These are phyloP conservation scores for Lactifluus hygrophoroides DNA, from an alignment of 768 basidiomycete species.

Conservation along the genomic window DNA sequence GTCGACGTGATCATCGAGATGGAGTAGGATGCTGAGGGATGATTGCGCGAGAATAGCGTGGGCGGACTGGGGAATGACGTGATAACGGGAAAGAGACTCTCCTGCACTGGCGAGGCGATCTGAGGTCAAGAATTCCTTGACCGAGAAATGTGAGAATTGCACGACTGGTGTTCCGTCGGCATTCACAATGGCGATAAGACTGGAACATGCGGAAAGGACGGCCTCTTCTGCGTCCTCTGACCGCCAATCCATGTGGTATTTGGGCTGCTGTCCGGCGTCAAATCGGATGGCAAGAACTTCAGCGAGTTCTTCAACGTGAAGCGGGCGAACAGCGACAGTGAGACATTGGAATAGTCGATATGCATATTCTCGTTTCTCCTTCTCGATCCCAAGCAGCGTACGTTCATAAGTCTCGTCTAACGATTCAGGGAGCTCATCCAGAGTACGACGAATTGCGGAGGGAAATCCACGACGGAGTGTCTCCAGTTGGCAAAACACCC, in stretches of 20 bases:
- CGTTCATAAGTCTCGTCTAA: not conserved
- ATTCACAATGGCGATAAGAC: not conserved
- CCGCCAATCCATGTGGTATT: not conserved
- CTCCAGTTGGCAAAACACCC: not conserved
- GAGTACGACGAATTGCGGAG: not conserved
- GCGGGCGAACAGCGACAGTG: not conserved
- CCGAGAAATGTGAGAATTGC: not conserved
- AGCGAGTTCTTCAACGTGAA: slow-evolving; percentile 1
- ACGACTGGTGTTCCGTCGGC: not conserved
- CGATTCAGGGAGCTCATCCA: not conserved
- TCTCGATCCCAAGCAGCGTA: not conserved
- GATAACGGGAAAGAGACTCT: not conserved
- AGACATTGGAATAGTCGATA: not conserved
- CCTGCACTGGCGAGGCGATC: not conserved
- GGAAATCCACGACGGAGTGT: not conserved
- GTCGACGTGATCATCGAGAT: not conserved
- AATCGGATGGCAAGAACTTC: not conserved
- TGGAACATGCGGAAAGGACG: not conserved
- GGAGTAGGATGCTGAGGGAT: not conserved
- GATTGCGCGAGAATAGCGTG: not conserved
- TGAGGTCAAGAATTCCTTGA: not conserved
- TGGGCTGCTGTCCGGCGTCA: not conserved
- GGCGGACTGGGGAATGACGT: not conserved
- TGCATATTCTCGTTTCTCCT: not conserved
- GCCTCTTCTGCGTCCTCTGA: not conserved